Evolutionary conservation across 2,329 filamentous ascomycete species (phyloP), one percentile per base, ranked within the genome.

Genomic region (Alternaria tenuissima): DNA sequence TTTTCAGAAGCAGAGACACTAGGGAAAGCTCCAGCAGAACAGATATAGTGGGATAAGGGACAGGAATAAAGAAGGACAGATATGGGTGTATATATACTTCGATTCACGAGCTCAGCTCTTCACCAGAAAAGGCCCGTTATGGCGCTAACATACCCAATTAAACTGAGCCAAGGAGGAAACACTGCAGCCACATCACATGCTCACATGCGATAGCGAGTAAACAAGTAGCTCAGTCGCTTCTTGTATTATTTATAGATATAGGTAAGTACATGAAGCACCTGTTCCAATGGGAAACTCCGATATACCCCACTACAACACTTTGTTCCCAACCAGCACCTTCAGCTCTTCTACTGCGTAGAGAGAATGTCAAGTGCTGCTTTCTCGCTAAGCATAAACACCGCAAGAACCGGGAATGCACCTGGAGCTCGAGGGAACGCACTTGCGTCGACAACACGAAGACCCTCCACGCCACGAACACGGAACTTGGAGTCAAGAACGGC

Each of bases 381-480:
- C 12, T 36, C 34, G 12, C 34, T 16, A 36, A n/a, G 34, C 34
- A 36, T 36, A 16, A 16, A 36, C 12, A 36, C 34, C 12, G 34
- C 12, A 16, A 36, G 12, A 36, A 36, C 16, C 12, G 34, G 34
- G 4, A 36, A n/a, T n/a, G 34, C 34, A 22, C 49, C 36, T 42
- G 49, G 49, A 3, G 41, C 36, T 4, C 36, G 49, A 28, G 47
- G 55, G 34, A 57, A 89, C 1, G 85, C 81, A 24, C 81, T 85
- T 0, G 86, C 88, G 76, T 90, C 88, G 0, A 90, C 88, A 3
- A 89, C 87, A 28, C 88, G 79, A 51, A 90, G 71, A 0, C 84
- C 83, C 0, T 80, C 73, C 0, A 87, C 83, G 0, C 86, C 86
- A 8, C 84, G 78, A 1, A 90, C 87, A 12, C 82, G 79, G 71